phyloP scores from a whole-genome alignment of 176 grass and related monocot species.

The Rhynchospora tenuis region DNA sequence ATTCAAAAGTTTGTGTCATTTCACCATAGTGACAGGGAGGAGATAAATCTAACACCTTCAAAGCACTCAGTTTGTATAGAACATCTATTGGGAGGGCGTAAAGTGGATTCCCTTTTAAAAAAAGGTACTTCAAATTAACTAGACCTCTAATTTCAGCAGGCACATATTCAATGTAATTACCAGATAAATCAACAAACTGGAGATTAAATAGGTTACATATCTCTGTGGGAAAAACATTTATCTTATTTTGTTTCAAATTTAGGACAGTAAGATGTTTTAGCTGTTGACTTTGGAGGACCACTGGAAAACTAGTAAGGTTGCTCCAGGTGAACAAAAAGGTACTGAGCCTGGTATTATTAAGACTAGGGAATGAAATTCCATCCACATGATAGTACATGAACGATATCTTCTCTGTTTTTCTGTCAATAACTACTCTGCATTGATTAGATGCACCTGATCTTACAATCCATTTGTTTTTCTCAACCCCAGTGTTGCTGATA shows the following conservation, averaged over 20 bases:
- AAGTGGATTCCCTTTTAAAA: neutral
- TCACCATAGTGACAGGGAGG: too few species aligned
- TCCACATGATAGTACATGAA: neutral
- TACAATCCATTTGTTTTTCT: slow-evolving; percentile 25
- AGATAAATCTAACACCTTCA: too few species aligned
- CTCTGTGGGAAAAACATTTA: neutral
- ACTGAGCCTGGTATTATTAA: neutral
- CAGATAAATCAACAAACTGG: neutral
- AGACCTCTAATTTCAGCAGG: neutral
- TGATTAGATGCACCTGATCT: neutral
- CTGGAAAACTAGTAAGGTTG: too few species aligned
- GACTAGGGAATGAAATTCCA: neutral
- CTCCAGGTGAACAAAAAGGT: neutral
- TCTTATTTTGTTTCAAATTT: neutral
- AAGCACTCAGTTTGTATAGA: too few species aligned
- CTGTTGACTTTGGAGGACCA: too few species aligned
- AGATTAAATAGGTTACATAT: neutral
- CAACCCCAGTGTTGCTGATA: neutral
- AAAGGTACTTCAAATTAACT: slow-evolving; percentile 15
- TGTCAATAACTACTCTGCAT: neutral
- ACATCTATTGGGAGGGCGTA: too few species aligned
- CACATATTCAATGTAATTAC: neutral
- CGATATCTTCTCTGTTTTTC: slow-evolving; percentile 2
- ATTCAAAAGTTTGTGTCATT: too few species aligned
- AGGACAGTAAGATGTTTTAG: slow-evolving; percentile 9